phyloP scores from a whole-genome alignment of 176 grass and related monocot genomes.

The Musa acuminata region DNA sequence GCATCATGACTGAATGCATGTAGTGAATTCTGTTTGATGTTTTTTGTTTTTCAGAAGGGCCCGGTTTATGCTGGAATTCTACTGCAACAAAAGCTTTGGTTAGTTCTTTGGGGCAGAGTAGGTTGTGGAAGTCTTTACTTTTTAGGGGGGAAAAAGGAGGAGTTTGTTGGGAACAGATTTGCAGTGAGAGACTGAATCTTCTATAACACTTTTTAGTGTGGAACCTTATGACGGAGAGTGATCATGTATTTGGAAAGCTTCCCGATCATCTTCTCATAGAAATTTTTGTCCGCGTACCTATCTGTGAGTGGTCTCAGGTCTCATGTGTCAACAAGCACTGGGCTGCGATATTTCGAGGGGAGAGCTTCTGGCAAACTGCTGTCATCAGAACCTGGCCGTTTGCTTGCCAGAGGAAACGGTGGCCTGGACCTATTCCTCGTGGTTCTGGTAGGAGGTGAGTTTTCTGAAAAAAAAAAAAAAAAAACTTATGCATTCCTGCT shows the following conservation, averaged over 20 bases:
- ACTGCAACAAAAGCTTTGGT: background rate
- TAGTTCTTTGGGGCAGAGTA: background rate
- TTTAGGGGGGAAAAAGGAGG: no score
- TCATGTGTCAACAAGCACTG: conserved; percentile 77
- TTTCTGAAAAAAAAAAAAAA: background rate
- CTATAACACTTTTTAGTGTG: background rate
- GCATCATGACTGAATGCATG: background rate
- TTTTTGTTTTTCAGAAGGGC: background rate
- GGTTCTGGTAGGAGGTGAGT: conserved; percentile 73
- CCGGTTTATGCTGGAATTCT: background rate
- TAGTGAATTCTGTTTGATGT: background rate
- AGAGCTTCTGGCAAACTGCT: conserved; percentile 80
- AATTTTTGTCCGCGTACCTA: conserved; percentile 57
- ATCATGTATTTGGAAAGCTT: conserved; percentile 46
- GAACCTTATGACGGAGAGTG: conserved; percentile 46
- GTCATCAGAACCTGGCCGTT: conserved; percentile 59
- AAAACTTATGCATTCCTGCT: background rate
- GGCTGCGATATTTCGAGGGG: conserved; percentile 68
- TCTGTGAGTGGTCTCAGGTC: conserved; percentile 55
- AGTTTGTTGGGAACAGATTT: background rate
- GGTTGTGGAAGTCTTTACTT: background rate
- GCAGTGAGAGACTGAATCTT: background rate
- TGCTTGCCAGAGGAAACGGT: conserved; percentile 50
- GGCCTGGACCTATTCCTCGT: conserved; percentile 96
- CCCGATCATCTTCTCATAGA: conserved; percentile 88